Conservation (phyloP, 371 early-diverging fungal species). For the Mortierella sp. region DNA sequence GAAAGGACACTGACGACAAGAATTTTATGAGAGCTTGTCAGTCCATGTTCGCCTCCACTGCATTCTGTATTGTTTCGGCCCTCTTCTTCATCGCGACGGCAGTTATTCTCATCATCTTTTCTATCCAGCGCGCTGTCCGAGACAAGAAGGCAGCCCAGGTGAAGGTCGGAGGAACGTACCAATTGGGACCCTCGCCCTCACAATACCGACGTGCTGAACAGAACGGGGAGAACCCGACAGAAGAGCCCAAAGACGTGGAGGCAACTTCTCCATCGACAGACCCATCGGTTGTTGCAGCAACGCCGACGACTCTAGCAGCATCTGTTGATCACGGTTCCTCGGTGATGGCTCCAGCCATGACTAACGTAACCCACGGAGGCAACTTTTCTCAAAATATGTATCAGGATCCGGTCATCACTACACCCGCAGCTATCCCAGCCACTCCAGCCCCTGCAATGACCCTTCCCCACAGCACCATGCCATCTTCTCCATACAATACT, state of each 20-base stretch:
- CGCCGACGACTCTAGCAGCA: constrained; percentile 1
- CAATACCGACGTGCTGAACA: constrained; percentile 29
- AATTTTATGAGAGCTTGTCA: constrained; percentile 49
- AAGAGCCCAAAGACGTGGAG: constrained; percentile 33
- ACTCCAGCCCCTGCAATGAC: constrained; percentile 16
- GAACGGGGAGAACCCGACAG: constrained; percentile 9
- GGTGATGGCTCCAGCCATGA: constrained; percentile 8
- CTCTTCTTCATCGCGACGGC: constrained; percentile 33
- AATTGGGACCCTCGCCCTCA: constrained; percentile 20
- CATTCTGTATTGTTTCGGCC: constrained; percentile 41
- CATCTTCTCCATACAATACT: constrained; percentile 30
- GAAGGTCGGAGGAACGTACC: constrained; percentile 33
- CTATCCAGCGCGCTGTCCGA: constrained; percentile 14
- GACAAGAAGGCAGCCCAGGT: constrained; percentile 21
- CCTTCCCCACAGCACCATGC: neutral
- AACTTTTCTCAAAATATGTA: constrained; percentile 37
- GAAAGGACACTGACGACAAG: constrained; percentile 32
- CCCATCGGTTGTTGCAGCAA: neutral
- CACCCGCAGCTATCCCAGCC: constrained; percentile 15
- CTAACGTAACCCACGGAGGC: neutral
- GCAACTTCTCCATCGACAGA: constrained; percentile 18
- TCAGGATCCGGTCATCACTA: constrained; percentile 28
- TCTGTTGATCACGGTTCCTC: constrained; percentile 2
- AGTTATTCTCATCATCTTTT: constrained; percentile 16
- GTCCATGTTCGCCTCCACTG: constrained; percentile 49